These are phyloP conservation scores for Fusarium sp. DNA, from an alignment of 2,329 filamentous ascomycete genomes.

Conservation along the genomic window DNA sequence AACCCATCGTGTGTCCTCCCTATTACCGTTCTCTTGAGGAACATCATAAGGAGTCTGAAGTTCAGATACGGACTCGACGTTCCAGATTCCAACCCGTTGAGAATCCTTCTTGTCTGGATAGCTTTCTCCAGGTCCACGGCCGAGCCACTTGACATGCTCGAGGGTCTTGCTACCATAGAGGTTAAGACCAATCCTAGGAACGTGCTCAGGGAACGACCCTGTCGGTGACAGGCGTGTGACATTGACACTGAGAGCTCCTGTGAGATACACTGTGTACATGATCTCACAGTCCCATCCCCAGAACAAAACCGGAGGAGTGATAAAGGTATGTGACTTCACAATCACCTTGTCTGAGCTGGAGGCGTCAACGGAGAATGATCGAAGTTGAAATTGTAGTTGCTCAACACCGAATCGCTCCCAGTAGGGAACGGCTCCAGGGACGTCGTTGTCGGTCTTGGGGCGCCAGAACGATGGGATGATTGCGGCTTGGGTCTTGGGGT, in stretches of 20 bases:
- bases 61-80: conserved; percentile 51
- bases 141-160: conserved; percentile 65
- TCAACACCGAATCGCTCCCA: conserved; percentile 65
- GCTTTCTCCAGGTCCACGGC: conserved; percentile 69
- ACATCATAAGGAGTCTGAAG: conserved; percentile 70
- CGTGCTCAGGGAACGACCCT: conserved; percentile 60
- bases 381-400: conserved; percentile 56
- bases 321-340: conserved; percentile 61
- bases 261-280: conserved; percentile 60
- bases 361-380: conserved; percentile 51
- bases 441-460: conserved; percentile 72
- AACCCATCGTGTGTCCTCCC: conserved; percentile 68
- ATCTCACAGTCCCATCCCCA: conserved; percentile 64
- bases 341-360: conserved; percentile 56
- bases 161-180: conserved; percentile 59
- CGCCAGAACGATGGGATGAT: conserved; percentile 66
- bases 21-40: conserved; percentile 74
- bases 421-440: conserved; percentile 61
- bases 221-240: conserved; percentile 55
- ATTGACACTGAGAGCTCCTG: conserved; percentile 57
- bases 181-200: conserved; percentile 71
- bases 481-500: conserved; percentile 49
- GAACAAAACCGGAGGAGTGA: conserved; percentile 67
- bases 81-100: conserved; percentile 62
- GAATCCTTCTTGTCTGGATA: conserved; percentile 70